Evolutionary conservation across 495 filamentous ascomycete genomes (phyloP), one percentile per base, ranked within the genome.

Genomic region (Evernia prunastri): DNA sequence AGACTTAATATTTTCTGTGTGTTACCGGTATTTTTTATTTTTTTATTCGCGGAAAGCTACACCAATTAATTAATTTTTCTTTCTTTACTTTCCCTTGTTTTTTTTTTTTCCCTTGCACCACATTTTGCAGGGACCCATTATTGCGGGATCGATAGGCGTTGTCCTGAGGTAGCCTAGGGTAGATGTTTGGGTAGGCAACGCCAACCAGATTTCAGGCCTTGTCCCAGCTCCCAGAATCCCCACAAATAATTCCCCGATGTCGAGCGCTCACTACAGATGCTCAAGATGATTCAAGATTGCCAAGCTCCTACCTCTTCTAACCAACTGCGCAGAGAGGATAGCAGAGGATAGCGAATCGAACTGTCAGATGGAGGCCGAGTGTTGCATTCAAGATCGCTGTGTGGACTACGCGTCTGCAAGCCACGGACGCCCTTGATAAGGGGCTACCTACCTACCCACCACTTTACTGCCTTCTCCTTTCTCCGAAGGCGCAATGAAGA

Each of bases 391-490:
- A 31, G 2, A 63, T 12, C 7, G 53, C 5, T 17, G 39, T 63
- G 54, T 56, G 56, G 39, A 57, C 23, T 10, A 37, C 35, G n/a
- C 39, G 45, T 40, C 53, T 53, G 51, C 61, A 63, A 63, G 61
- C 61, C 61, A 63, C 61, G 56, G n/a, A 53, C 43, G 62, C 62
- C 54, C 43, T 53, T 53, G 62, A 64, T 64, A 64, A 59, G 62
- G n/a, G n/a, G n/a, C n/a, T n/a, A n/a, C n/a, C n/a, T n/a, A n/a
- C n/a, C n/a, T n/a, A n/a, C n/a, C n/a, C n/a, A n/a, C n/a, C n/a
- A 59, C 18, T 42, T 58, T 58, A 13, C 36, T 63, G 60, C 20
- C 58, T 60, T 43, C 40, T 60, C 17, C 40, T 37, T 31, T 33
- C 35, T 35, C 37, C 47, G 23, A 12, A 15, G 47, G 13, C 47